Evolutionary conservation across 2,329 filamentous ascomycete species (phyloP).

Genomic region (Curvularia sp.): DNA sequence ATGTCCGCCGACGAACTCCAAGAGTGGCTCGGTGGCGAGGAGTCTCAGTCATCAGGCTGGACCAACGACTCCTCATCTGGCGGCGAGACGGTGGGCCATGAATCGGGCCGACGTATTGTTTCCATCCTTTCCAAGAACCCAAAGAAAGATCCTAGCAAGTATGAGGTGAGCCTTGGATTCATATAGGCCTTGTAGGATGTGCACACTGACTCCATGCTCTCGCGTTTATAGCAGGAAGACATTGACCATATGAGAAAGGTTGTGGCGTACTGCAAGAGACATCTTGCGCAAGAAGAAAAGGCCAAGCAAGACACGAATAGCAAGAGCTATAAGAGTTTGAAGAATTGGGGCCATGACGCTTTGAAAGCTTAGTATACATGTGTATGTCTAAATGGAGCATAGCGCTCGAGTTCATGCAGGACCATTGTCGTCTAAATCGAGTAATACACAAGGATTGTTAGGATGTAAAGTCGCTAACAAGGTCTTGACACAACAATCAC

Average conservation of each 20-base stretch:
- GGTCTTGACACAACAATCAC: not conserved
- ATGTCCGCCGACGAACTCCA: slow-evolving; percentile 68
- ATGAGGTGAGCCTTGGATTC: slow-evolving; percentile 38
- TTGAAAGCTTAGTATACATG: slow-evolving; percentile 32
- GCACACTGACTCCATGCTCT: not conserved
- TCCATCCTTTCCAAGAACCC: slow-evolving; percentile 69
- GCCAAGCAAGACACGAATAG: slow-evolving; percentile 63
- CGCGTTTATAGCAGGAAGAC: slow-evolving; percentile 57
- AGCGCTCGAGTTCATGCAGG: not conserved
- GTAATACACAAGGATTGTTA: not conserved
- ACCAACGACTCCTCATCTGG: slow-evolving; percentile 58
- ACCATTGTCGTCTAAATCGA: not conserved
- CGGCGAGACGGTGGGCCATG: slow-evolving; percentile 69
- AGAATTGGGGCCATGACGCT: slow-evolving; percentile 49
- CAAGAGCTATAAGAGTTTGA: slow-evolving; percentile 58
- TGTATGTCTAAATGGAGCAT: not conserved
- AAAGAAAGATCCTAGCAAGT: slow-evolving; percentile 62
- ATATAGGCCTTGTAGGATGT: not conserved
- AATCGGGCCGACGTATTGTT: slow-evolving; percentile 67
- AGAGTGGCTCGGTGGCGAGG: slow-evolving; percentile 66
- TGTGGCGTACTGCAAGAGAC: slow-evolving; percentile 70
- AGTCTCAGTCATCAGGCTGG: slow-evolving; percentile 67
- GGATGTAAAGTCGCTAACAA: not conserved
- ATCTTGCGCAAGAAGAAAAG: slow-evolving; percentile 69
- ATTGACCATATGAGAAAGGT: slow-evolving; percentile 68